These are phyloP conservation scores for Coemansia sp. DNA, from an alignment of 192 early-diverging fungal species.

Conservation along the genomic window DNA sequence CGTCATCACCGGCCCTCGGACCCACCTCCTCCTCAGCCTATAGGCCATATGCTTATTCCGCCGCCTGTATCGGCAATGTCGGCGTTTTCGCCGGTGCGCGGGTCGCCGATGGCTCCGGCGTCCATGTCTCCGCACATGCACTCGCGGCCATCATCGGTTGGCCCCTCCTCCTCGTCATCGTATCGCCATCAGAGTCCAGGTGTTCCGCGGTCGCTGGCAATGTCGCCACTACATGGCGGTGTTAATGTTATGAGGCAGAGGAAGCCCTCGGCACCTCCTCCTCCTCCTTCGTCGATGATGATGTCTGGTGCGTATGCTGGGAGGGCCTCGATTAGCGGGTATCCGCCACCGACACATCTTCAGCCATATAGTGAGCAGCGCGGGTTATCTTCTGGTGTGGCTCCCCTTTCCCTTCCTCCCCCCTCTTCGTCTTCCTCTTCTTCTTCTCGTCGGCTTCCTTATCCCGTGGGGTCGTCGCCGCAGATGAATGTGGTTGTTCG, in stretches of 20 bases:
- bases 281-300: not conserved
- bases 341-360: not conserved
- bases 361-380: not conserved
- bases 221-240: not conserved
- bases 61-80: slow-evolving; percentile 1
- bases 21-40: not conserved
- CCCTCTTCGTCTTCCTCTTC: no score
- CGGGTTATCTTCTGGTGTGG: not conserved
- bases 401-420: no score
- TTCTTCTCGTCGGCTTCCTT: not conserved
- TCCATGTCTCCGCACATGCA: slow-evolving; percentile 10
- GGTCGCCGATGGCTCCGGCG: slow-evolving; percentile 7
- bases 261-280: slow-evolving; percentile 34
- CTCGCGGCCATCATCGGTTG: slow-evolving; percentile 38
- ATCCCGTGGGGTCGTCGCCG: not conserved
- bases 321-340: slow-evolving; percentile 15
- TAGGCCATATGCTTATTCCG: not conserved
- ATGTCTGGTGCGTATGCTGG: slow-evolving; percentile 1
- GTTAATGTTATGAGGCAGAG: slow-evolving; percentile 13
- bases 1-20: slow-evolving; percentile 5
- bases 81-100: slow-evolving; percentile 27
- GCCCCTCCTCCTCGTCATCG: slow-evolving; percentile 19
- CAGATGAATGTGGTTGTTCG: not conserved
- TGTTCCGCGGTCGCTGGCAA: slow-evolving; percentile 1
- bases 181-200: slow-evolving; percentile 1